phyloP scores from a whole-genome alignment of 495 filamentous ascomycete species.

The Aspergillus wentii region DNA sequence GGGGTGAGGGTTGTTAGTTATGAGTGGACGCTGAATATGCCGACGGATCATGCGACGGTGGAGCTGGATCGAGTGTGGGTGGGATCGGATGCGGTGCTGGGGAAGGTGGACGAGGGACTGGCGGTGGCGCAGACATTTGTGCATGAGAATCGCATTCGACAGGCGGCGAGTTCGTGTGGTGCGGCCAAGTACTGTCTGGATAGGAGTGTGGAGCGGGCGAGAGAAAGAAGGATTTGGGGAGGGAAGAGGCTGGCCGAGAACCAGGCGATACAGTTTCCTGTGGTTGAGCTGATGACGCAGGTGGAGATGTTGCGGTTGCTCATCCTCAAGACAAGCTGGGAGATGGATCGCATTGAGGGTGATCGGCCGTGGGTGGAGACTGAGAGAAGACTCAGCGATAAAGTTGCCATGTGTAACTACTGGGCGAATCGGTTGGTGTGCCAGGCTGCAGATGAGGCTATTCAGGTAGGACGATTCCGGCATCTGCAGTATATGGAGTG shows the following conservation, averaged over 20 bases:
- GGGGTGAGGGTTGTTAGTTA: conserved; percentile 48
- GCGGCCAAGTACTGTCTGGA: conserved; percentile 53
- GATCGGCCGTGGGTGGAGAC: conserved; percentile 37
- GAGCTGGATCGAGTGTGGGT: conserved; percentile 45
- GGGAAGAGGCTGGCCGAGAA: conserved; percentile 43
- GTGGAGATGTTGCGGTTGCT: conserved; percentile 55
- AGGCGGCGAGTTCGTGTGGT: conserved; percentile 55
- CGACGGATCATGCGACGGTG: conserved; percentile 55
- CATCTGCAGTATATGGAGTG: too few relatives aligned
- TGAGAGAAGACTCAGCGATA: conserved; percentile 48
- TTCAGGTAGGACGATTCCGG: conserved; percentile 34
- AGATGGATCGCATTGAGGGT: conserved; percentile 52
- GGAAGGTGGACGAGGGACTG: conserved; percentile 41
- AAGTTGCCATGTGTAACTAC: conserved; percentile 61
- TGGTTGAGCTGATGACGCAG: conserved; percentile 56
- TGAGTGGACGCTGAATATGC: conserved; percentile 61
- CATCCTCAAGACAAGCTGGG: conserved; percentile 52
- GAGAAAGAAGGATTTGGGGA: conserved; percentile 48
- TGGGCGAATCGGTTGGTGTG: conserved; percentile 55
- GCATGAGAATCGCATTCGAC: conserved; percentile 57
- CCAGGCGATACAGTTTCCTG: conserved; percentile 57
- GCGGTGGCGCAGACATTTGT: conserved; percentile 57
- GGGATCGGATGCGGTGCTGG: conserved; percentile 42
- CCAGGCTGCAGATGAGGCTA: conserved; percentile 55
- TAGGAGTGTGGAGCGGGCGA: conserved; percentile 47